phyloP scores from a whole-genome alignment of 2,329 filamentous ascomycete genomes.

The Xylariales sp. region DNA sequence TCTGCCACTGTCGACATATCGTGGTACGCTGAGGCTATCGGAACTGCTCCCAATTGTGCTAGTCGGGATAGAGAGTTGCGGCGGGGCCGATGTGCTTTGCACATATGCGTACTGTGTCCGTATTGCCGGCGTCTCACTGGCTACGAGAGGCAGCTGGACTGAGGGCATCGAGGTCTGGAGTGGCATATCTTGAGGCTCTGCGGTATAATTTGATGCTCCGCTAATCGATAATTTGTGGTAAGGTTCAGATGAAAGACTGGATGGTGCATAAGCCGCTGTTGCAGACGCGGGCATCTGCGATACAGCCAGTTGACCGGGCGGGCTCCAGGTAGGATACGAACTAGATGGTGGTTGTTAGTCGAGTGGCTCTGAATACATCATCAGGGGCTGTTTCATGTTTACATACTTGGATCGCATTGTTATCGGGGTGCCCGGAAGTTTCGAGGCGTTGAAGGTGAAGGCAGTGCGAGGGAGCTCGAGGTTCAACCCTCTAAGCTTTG shows the following conservation, averaged over 20 bases:
- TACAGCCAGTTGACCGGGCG: constrained; percentile 37
- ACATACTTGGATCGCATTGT: constrained; percentile 57
- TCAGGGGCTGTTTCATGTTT: constrained; percentile 7
- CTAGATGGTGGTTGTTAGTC: constrained; percentile 26
- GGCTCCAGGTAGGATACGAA: constrained; percentile 55
- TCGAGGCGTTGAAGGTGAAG: constrained; percentile 55
- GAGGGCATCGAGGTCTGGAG: constrained; percentile 51
- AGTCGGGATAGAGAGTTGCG: constrained; percentile 41
- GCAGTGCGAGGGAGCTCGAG: constrained; percentile 52
- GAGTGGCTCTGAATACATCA: too few species aligned
- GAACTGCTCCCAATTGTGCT: constrained; percentile 35
- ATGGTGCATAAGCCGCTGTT: constrained; percentile 43
- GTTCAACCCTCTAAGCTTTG: constrained; percentile 46
- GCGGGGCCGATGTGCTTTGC: constrained; percentile 43
- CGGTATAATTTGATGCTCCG: constrained; percentile 40
- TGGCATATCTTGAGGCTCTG: constrained; percentile 50
- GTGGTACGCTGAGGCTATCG: constrained; percentile 48
- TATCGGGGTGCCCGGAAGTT: constrained; percentile 49
- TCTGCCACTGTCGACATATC: constrained; percentile 53
- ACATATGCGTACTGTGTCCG: constrained; percentile 54
- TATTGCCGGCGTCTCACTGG: constrained; percentile 40
- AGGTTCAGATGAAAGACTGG: constrained; percentile 44
- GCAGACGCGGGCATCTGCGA: constrained; percentile 44
- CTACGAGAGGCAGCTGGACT: constrained; percentile 45
- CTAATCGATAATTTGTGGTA: constrained; percentile 51